Evolutionary conservation across 495 filamentous ascomycete genomes (phyloP), one percentile per base, ranked within the genome.

Genomic region (Trichoderma reesei): DNA sequence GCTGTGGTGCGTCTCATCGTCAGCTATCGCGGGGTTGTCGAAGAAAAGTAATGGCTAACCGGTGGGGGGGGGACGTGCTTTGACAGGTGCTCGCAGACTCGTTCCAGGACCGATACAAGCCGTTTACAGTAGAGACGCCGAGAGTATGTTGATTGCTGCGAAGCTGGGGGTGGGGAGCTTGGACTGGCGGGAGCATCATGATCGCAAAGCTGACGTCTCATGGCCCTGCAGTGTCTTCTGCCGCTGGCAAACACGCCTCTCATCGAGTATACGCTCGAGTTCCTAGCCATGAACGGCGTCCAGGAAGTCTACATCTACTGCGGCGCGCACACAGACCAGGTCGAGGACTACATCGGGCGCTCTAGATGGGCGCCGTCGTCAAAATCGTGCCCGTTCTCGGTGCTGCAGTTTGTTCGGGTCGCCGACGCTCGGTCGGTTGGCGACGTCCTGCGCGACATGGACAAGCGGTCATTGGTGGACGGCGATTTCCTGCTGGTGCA

Each of bases 221-320:
- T 20, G 14, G 26, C 26, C 26, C 46, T 18, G 37, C 67, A 95
- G 92, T 98, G 95, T 81, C 87, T 99, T 37, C 80, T 99, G 38
- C 93, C 93, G 36, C 81, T 99, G 64, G 95, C 90, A 60, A 98
- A 98, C 70, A 90, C 86, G 3, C 95, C 95, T 20, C 79, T 98
- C 63, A 96, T 99, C 75, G 93, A 98, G 76, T 97, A 99, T 73
- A 96, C 93, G 3, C 85, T 97, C 66, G 94, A 99, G 72, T 97
- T 94, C 73, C 87, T 99, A 0, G 92, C 93, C 60, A 90, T 90
- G 82, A 89, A 92, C 41, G 93, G 92, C 39, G 90, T 97, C 1
- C 84, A 93, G 66, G 92, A 97, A 41, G 86, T 97, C 44, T 94
- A 90, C 71, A 82, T 99, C 65, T 98, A 96, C 74, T 92, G 88